phyloP scores from a whole-genome alignment of 2,329 filamentous ascomycete genomes.

The Nigrospora sphaerica region DNA sequence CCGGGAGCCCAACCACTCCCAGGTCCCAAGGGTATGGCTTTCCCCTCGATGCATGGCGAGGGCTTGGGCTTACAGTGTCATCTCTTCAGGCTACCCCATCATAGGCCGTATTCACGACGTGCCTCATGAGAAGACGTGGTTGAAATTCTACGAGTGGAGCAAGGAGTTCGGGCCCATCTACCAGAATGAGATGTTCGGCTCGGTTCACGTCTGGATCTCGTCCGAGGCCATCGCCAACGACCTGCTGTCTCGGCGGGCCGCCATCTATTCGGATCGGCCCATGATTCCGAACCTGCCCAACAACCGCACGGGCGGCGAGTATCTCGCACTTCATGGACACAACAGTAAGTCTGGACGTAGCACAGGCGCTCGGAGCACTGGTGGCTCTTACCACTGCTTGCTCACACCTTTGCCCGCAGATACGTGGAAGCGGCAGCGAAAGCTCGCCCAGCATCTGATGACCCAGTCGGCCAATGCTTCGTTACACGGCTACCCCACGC shows the following conservation, averaged over 20 bases:
- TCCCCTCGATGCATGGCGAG: not conserved
- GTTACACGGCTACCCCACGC: conserved; percentile 33
- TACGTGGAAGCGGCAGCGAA: conserved; percentile 41
- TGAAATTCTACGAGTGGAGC: conserved; percentile 41
- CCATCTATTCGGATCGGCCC: conserved; percentile 40
- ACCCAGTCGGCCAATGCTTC: conserved; percentile 23
- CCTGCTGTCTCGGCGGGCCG: conserved; percentile 30
- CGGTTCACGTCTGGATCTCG: conserved; percentile 40
- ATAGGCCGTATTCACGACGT: conserved; percentile 39
- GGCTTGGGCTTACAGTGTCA: not conserved
- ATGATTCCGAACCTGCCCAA: conserved; percentile 38
- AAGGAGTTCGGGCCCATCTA: conserved; percentile 39
- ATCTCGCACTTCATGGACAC: conserved; percentile 35
- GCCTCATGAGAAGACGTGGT: conserved; percentile 31
- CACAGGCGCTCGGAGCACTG: not conserved
- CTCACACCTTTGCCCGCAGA: conserved; percentile 18
- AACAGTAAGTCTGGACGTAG: conserved; percentile 24
- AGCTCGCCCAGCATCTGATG: conserved; percentile 37
- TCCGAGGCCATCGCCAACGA: conserved; percentile 37
- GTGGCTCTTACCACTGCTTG: not conserved
- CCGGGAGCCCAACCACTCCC: conserved; percentile 15
- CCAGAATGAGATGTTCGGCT: conserved; percentile 37
- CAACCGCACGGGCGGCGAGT: conserved; percentile 38
- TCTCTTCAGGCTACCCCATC: conserved; percentile 28
- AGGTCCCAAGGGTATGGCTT: conserved; percentile 15